Percentiles rank a stretch among this genome's conserved stretches.
phyloP scores from a whole-genome alignment of 2,329 filamentous ascomycete species.

The Blumeria graminis region DNA sequence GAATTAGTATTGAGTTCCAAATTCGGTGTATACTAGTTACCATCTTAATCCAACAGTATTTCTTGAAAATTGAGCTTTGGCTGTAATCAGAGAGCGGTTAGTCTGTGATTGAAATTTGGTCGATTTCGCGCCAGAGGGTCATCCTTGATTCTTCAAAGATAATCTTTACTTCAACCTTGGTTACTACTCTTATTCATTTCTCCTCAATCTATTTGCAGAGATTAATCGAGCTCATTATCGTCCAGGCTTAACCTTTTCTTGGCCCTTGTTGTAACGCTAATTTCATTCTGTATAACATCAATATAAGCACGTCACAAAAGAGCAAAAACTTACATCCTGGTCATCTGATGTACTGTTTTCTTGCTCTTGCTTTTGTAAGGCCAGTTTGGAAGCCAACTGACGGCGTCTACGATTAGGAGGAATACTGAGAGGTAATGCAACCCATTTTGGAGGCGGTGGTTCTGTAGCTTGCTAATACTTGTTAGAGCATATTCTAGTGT shows the following conservation, averaged over 20 bases:
- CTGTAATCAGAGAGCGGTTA: too few relatives aligned
- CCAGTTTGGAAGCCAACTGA: constrained; percentile 71
- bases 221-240: constrained; percentile 14
- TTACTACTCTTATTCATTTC: constrained; percentile 1
- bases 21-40: too few relatives aligned
- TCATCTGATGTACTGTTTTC: constrained; percentile 13
- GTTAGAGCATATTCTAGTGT: constrained; percentile 8
- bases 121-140: too few relatives aligned
- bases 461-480: constrained; percentile 1
- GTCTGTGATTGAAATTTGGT: too few relatives aligned
- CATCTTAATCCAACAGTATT: too few relatives aligned
- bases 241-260: constrained; percentile 15
- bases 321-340: constrained; percentile 8
- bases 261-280: constrained; percentile 12
- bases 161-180: too few relatives aligned
- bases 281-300: not conserved
- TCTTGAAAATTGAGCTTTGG: too few relatives aligned
- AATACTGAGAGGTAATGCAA: constrained; percentile 49
- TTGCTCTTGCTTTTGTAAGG: constrained; percentile 27
- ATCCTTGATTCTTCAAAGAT: too few relatives aligned
- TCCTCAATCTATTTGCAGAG: constrained; percentile 9
- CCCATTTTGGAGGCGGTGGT: constrained; percentile 24
- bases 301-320: not conserved
- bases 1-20: too few relatives aligned
- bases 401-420: constrained; percentile 67